Evolutionary conservation across 306 rosid species (phyloP).

Genomic region (Citrullus mucosospermus): DNA sequence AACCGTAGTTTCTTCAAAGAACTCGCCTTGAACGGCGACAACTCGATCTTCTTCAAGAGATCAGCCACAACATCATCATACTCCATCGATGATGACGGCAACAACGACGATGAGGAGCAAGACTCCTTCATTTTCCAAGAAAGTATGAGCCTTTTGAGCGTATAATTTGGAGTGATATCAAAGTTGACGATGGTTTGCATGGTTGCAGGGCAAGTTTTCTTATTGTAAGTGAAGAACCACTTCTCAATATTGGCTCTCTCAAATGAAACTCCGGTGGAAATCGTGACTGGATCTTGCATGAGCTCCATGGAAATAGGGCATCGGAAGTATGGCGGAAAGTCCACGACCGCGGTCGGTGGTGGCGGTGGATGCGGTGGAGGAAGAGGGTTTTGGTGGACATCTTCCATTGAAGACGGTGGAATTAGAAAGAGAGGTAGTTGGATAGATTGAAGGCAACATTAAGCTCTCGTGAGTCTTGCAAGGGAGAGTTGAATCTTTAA

Average conservation of each 20-base stretch:
- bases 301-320: slow-evolving; percentile 47
- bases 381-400: neutral
- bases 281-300: slow-evolving; percentile 38
- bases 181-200: slow-evolving; percentile 22
- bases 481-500: neutral
- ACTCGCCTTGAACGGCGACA: slow-evolving; percentile 36
- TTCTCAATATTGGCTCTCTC: slow-evolving; percentile 33
- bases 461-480: neutral
- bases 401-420: neutral
- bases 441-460: neutral
- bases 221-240: slow-evolving; percentile 45
- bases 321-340: slow-evolving; percentile 26
- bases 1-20: slow-evolving; percentile 32
- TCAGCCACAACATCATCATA: slow-evolving; percentile 15
- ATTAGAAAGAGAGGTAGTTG: neutral
- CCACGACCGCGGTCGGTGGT: slow-evolving; percentile 3
- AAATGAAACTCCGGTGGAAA: slow-evolving; percentile 36
- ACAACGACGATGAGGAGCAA: neutral
- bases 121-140: slow-evolving; percentile 16
- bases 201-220: slow-evolving; percentile 43
- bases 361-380: neutral
- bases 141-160: slow-evolving; percentile 36
- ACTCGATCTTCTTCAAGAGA: slow-evolving; percentile 21
- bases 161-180: slow-evolving; percentile 34
- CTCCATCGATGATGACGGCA: neutral